phyloP scores from a whole-genome alignment of 129 eudicot genomes.

The Centaurea solstitialis region DNA sequence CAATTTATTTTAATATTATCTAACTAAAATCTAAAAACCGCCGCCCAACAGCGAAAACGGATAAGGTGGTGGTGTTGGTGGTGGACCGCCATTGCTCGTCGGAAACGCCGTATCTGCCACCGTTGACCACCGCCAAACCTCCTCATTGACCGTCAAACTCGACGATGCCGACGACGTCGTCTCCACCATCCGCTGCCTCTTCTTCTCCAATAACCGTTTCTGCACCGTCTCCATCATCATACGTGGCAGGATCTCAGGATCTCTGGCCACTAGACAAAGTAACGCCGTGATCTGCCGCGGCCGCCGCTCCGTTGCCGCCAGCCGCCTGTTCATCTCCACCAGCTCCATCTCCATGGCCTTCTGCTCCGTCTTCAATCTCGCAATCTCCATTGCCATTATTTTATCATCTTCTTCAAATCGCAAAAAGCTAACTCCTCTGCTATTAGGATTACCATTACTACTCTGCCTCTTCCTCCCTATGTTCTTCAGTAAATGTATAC shows the following conservation, averaged over 20 bases:
- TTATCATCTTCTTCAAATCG: conserved; percentile 43
- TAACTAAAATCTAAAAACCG: conserved; percentile 45
- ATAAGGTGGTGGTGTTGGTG: conserved; percentile 45
- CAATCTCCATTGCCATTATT: conserved; percentile 52
- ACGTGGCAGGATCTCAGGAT: conserved; percentile 58
- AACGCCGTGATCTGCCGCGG: conserved; percentile 74
- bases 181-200: too few species aligned
- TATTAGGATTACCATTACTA: background rate
- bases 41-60: conserved; percentile 70
- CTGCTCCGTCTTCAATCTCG: conserved; percentile 54
- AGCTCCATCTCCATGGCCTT: conserved; percentile 48
- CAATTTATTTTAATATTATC: too few species aligned
- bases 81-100: conserved; percentile 3
- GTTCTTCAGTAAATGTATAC: conserved; percentile 55
- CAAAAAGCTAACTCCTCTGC: too few species aligned
- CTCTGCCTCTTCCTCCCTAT: conserved; percentile 59
- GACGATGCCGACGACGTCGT: too few species aligned
- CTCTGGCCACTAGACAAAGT: conserved; percentile 49
- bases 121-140: too few species aligned
- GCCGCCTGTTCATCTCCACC: conserved; percentile 50
- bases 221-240: conserved; percentile 46
- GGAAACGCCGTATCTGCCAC: background rate
- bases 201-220: conserved; percentile 32
- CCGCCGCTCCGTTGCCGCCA: conserved; percentile 62
- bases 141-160: conserved; percentile 41